These are phyloP conservation scores for Fraxinus baroniana DNA, from an alignment of 305 asterid species.

Conservation along the genomic window DNA sequence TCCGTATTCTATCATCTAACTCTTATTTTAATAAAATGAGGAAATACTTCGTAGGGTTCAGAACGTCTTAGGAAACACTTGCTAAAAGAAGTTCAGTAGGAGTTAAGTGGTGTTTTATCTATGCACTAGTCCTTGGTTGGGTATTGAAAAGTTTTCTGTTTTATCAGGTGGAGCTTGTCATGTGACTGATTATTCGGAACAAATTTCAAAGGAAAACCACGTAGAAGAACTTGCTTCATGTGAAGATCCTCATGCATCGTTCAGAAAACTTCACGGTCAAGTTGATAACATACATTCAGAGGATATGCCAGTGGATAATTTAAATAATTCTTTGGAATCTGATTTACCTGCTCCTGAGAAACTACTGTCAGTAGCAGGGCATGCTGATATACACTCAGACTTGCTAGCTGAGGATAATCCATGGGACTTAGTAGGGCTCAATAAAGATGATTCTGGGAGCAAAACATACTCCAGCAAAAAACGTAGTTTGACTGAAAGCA, in stretches of 20 bases:
- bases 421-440: slow-evolving; percentile 37
- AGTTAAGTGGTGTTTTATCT: background rate
- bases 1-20: slow-evolving; percentile 2
- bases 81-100: background rate
- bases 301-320: slow-evolving; percentile 32
- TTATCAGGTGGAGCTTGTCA: slow-evolving; percentile 44
- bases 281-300: slow-evolving; percentile 35
- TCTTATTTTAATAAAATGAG: background rate
- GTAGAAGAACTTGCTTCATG: slow-evolving; percentile 31
- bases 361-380: slow-evolving; percentile 56
- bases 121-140: slow-evolving; percentile 18
- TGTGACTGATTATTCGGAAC: slow-evolving; percentile 37
- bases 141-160: slow-evolving; percentile 17
- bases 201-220: slow-evolving; percentile 35
- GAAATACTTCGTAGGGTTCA: slow-evolving; percentile 7
- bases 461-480: slow-evolving; percentile 68
- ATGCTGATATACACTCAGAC: slow-evolving; percentile 39
- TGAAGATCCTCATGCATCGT: slow-evolving; percentile 33
- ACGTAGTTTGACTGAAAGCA: slow-evolving; percentile 84
- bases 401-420: slow-evolving; percentile 60
- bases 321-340: slow-evolving; percentile 37
- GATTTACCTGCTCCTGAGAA: slow-evolving; percentile 74
- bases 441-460: slow-evolving; percentile 65
- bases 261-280: slow-evolving; percentile 39
- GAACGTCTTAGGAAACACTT: slow-evolving; percentile 11